These are phyloP conservation scores for Penicillium dipodomyicola DNA, from an alignment of 495 filamentous ascomycete species.

Conservation along the genomic window DNA sequence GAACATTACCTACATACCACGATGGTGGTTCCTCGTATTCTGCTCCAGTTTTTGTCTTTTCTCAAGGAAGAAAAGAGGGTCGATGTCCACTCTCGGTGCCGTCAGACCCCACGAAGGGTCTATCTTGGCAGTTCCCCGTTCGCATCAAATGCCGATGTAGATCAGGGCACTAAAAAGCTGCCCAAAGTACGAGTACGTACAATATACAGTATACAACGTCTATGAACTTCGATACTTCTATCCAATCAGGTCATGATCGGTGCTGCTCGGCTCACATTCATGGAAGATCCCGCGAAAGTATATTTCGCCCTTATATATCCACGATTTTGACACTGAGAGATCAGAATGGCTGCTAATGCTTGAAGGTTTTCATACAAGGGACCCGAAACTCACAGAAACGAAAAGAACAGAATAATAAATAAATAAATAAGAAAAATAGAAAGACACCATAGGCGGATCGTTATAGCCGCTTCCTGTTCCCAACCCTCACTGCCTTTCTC, in stretches of 20 bases:
- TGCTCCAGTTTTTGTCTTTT: background rate
- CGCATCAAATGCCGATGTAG: background rate
- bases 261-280: constrained; percentile 4
- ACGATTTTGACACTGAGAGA: background rate
- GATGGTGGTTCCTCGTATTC: background rate
- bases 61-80: background rate
- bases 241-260: constrained; percentile 8
- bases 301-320: background rate
- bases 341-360: background rate
- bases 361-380: background rate
- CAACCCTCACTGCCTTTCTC: background rate
- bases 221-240: background rate
- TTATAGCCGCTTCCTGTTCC: background rate
- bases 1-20: background rate
- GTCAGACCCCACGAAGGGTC: background rate
- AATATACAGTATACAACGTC: background rate
- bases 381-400: background rate
- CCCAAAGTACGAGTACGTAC: background rate
- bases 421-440: background rate
- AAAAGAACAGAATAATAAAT: background rate
- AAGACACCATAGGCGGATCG: background rate
- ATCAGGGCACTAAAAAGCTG: background rate
- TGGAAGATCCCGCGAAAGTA: background rate
- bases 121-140: constrained; percentile 1
- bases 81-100: background rate